Evolutionary conservation across 2,329 filamentous ascomycete species (phyloP), one percentile per base, ranked within the genome.

Genomic region (Fusarium sp.): DNA sequence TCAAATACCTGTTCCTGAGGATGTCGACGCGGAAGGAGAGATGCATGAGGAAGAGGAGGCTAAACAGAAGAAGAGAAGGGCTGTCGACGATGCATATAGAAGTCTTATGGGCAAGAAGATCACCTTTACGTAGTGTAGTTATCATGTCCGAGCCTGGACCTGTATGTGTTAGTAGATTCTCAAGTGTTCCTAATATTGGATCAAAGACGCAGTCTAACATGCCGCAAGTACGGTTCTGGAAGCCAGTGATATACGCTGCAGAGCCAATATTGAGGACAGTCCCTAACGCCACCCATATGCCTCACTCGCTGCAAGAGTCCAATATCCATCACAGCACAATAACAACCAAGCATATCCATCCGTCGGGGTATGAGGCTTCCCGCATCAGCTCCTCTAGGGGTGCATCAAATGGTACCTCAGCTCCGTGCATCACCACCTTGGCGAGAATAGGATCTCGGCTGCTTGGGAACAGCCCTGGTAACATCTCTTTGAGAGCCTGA

Each of bases 381-480:
- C 91, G 88, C 83, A 96, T 93, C 65, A 99, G 81, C 51, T 98
- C 95, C 78, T 94, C 93, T 24, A 99, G 82, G 30, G 91, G 91
- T 3, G 95, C 93, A 66, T 86, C 83, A 84, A 98, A 92, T 2
- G 96, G 95, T 65, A 97, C 89, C 2, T 91, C 88, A 3, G 91
- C 93, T 2, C 96, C 96, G 83, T 99, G 96, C 77, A 98, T 82
- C 12, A 98, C 88, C 5, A 93, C 93, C 65, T 93, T 91, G 3
- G 95, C 96, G 54, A 97, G 87, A 16, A 98, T 90, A 0, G 94
- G 92, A 78, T 94, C 95, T 63, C 95, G 87, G 73, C 92, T 91
- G 80, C 94, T 97, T 0, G 95, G 95, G 80, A 99, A 99, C 28
- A 99, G 84, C 58, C 88, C 88, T 0, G 95, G 95, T 24, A 98